A percentile compares a stretch with the other conserved stretches of the same genome.
Evolutionary conservation across 164 flowering plant species (phyloP).

Genomic region (Macadamia tetraphylla): DNA sequence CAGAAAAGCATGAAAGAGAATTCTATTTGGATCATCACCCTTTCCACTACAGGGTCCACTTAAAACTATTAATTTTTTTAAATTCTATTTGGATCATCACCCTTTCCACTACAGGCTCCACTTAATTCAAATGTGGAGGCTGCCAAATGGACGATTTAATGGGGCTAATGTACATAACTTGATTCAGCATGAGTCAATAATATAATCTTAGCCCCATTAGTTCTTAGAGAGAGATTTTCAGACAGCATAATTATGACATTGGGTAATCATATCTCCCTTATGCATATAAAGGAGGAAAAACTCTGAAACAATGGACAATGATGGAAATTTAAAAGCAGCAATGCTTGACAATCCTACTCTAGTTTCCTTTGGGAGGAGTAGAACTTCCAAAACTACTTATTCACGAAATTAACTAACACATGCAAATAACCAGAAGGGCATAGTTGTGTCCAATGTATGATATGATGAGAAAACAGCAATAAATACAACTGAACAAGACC

Average conservation of each 20-base stretch:
- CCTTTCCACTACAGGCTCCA: background rate
- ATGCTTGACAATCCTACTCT: background rate
- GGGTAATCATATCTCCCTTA: background rate
- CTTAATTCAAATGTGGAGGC: background rate
- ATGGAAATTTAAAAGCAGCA: background rate
- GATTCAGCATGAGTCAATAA: background rate
- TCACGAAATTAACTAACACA: no score
- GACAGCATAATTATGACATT: background rate
- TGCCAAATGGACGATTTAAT: background rate
- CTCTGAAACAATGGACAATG: background rate
- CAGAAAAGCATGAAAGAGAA: background rate
- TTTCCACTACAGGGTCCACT: background rate
- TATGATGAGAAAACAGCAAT: no score
- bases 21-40: background rate
- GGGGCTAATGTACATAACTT: background rate
- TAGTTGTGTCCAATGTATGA: no score
- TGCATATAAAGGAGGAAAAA: background rate
- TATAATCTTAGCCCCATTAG: background rate
- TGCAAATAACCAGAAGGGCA: no score
- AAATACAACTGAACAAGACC: background rate
- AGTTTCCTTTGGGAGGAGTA: background rate
- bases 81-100: background rate
- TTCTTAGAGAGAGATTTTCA: background rate
- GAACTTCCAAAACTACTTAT: no score
- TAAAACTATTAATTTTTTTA: background rate